A percentile compares a stretch with the other conserved stretches of the same genome.
Conservation (phyloP, 2,329 filamentous ascomycete species). For the Didymella exigua region DNA sequence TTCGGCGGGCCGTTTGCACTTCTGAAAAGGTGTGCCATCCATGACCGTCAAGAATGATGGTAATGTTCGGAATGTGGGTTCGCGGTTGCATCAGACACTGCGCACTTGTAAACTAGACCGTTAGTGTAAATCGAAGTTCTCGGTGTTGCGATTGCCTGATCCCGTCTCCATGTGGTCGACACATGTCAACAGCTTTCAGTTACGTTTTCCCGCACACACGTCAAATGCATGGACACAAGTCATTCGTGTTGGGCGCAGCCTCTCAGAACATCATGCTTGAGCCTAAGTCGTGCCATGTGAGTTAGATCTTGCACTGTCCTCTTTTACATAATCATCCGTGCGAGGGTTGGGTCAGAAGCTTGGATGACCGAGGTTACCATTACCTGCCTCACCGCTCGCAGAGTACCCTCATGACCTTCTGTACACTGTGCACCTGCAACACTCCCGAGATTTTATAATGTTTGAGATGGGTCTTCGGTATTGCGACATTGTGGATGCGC, state of each 20-base stretch:
- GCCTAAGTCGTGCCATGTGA: background rate
- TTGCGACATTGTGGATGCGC: background rate
- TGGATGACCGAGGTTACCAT: background rate
- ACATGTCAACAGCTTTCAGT: background rate
- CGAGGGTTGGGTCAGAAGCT: background rate
- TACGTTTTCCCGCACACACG: background rate
- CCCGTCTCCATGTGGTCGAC: background rate
- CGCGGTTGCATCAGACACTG: background rate
- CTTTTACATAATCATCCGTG: slow-evolving; percentile 9
- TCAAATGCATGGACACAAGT: background rate
- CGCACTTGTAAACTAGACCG: background rate
- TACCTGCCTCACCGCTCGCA: slow-evolving; percentile 7
- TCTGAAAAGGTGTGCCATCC: background rate
- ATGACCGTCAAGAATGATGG: background rate
- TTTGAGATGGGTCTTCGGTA: background rate
- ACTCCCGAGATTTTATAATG: background rate
- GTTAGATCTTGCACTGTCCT: background rate
- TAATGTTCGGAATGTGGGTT: background rate
- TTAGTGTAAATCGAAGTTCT: background rate
- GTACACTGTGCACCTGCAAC: slow-evolving; percentile 4
- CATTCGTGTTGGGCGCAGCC: background rate
- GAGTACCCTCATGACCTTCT: slow-evolving; percentile 14
- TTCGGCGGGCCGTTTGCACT: slow-evolving; percentile 3
- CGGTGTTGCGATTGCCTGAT: background rate
- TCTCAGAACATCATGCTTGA: background rate